Evolutionary conservation across 306 rosid genomes (phyloP).

Genomic region (Rubus parviflorus): DNA sequence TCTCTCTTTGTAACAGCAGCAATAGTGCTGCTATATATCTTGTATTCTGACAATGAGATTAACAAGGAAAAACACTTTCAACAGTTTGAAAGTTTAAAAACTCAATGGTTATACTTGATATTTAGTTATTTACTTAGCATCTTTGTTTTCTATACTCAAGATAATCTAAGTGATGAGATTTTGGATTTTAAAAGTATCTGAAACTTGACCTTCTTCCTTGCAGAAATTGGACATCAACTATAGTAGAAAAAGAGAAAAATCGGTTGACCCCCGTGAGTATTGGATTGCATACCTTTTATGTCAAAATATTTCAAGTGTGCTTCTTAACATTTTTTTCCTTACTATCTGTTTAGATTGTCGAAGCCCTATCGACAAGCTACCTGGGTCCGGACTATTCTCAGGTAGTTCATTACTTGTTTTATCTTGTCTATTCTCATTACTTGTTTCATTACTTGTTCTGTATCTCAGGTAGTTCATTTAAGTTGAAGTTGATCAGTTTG

Average conservation of each 20-base stretch:
- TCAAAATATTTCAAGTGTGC: slow-evolving; percentile 10
- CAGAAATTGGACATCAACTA: slow-evolving; percentile 90
- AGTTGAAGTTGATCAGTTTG: slow-evolving; percentile 25
- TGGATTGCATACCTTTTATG: slow-evolving; percentile 14
- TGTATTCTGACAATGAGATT: too few species aligned
- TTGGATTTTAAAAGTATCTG: slow-evolving; percentile 18
- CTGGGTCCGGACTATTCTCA: slow-evolving; percentile 88
- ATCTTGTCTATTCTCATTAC: slow-evolving; percentile 21
- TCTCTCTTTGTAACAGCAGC: too few species aligned
- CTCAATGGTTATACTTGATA: not conserved
- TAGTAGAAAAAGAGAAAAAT: slow-evolving; percentile 75
- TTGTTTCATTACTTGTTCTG: slow-evolving; percentile 7
- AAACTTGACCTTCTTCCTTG: slow-evolving; percentile 37
- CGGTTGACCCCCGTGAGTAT: slow-evolving; percentile 85
- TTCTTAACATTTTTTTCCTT: slow-evolving; percentile 32
- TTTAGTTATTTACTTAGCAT: not conserved
- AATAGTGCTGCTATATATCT: too few species aligned
- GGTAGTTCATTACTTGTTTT: slow-evolving; percentile 47
- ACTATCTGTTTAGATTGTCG: slow-evolving; percentile 68
- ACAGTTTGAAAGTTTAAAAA: not conserved
- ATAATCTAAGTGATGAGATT: slow-evolving; percentile 2
- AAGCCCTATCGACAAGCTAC: slow-evolving; percentile 78
- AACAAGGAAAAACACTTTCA: too few species aligned
- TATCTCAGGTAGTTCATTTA: slow-evolving; percentile 11
- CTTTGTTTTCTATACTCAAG: slow-evolving; percentile 14